Percentiles rank a stretch among this genome's conserved stretches.
phyloP scores from a whole-genome alignment of 257 asterid species.

The Jacaranda mimosifolia region DNA sequence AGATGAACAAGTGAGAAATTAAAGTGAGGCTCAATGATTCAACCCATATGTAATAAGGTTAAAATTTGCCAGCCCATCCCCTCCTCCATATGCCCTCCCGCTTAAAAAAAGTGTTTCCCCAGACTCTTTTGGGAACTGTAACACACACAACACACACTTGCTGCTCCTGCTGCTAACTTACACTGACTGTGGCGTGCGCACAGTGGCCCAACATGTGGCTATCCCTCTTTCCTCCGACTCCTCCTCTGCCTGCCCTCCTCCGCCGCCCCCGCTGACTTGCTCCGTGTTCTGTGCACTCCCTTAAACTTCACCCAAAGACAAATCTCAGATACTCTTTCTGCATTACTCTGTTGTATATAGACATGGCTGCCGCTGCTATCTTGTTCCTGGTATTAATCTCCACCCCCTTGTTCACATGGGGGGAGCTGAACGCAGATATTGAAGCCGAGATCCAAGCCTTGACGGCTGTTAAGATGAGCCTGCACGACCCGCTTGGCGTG shows the following conservation, averaged over 20 bases:
- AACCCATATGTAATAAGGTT: slow-evolving; percentile 45
- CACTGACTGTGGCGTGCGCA: slow-evolving; percentile 19
- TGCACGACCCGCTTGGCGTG: slow-evolving; percentile 64
- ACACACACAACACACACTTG: background rate
- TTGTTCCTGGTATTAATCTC: slow-evolving; percentile 36
- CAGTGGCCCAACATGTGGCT: slow-evolving; percentile 41
- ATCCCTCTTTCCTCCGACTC: background rate
- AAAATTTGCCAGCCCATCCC: slow-evolving; percentile 46
- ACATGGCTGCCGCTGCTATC: slow-evolving; percentile 33
- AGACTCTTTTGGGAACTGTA: background rate
- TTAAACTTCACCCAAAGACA: background rate
- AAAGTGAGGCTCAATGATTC: slow-evolving; percentile 44
- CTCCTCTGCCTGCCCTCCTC: background rate
- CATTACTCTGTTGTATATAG: background rate
- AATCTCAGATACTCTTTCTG: background rate
- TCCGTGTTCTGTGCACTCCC: background rate
- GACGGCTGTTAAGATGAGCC: slow-evolving; percentile 50
- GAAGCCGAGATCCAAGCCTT: slow-evolving; percentile 62
- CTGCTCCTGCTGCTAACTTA: background rate
- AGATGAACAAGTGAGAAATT: background rate
- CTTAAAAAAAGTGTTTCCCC: slow-evolving; percentile 44
- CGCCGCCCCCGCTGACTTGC: slow-evolving; percentile 27
- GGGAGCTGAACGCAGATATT: slow-evolving; percentile 38
- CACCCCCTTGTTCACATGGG: slow-evolving; percentile 26
- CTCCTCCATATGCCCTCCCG: slow-evolving; percentile 22